A percentile compares a stretch with the other conserved stretches of the same genome.
phyloP scores from a whole-genome alignment of 2,329 filamentous ascomycete species.

The Microsporum canis region DNA sequence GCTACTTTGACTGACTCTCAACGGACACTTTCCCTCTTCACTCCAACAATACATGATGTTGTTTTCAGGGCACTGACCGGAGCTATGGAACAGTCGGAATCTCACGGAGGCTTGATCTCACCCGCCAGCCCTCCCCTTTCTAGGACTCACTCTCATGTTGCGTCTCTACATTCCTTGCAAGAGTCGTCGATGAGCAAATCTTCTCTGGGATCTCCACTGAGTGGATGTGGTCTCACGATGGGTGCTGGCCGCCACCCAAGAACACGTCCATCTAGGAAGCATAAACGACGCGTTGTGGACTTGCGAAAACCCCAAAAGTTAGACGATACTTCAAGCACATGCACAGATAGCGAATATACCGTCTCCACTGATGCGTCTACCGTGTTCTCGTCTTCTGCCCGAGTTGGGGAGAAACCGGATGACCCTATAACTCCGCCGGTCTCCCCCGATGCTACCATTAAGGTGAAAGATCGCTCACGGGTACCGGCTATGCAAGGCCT shows the following conservation, averaged over 20 bases:
- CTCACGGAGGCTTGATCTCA: slow-evolving; percentile 29
- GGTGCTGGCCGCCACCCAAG: slow-evolving; percentile 35
- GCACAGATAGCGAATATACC: slow-evolving; percentile 32
- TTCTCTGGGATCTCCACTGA: slow-evolving; percentile 26
- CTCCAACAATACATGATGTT: slow-evolving; percentile 76
- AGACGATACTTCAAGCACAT: slow-evolving; percentile 32
- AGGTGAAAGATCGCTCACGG: slow-evolving; percentile 5
- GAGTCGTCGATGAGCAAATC: slow-evolving; percentile 56
- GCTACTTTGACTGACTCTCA: slow-evolving; percentile 78
- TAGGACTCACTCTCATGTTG: slow-evolving; percentile 53
- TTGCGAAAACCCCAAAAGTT: slow-evolving; percentile 33
- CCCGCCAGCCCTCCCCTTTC: slow-evolving; percentile 43
- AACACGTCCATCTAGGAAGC: slow-evolving; percentile 36
- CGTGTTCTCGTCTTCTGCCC: slow-evolving; percentile 43
- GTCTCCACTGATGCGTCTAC: slow-evolving; percentile 36
- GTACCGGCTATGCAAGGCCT: slow-evolving; percentile 4
- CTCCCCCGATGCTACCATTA: slow-evolving; percentile 29
- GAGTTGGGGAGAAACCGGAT: slow-evolving; percentile 50
- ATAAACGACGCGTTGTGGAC: slow-evolving; percentile 41
- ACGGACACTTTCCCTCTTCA: slow-evolving; percentile 80
- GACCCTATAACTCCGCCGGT: slow-evolving; percentile 44
- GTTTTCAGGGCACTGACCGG: slow-evolving; percentile 90
- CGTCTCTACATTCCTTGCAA: slow-evolving; percentile 58
- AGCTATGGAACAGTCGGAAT: slow-evolving; percentile 57
- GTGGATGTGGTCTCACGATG: slow-evolving; percentile 30